Base-by-base conservation (phyloP, 1,284 basidiomycete genomes). In the Wallemia hederae region DNA sequence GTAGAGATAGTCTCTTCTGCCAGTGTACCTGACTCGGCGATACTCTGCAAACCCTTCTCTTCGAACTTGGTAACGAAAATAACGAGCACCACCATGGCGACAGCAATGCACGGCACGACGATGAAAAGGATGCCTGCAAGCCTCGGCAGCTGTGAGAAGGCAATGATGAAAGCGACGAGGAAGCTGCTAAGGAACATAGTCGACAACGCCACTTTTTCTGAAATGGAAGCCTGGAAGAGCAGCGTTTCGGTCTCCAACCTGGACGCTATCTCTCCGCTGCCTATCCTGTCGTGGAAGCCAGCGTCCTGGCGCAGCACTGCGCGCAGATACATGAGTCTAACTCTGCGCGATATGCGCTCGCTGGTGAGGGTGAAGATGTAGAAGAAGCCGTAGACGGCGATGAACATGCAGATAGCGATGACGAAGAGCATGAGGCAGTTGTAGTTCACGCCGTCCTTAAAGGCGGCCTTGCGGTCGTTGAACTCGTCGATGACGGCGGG, bases 1-100 rank as follows among this genome's bases (percentile, higher is more conserved):
- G 84, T 85, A 1, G 85, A 83, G 61, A 98, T 85, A 65, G 88
- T 85, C 70, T 98, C 94, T 71, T 98, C 94, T 0, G 92, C 91
- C 19, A 96, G 71, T 1, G 78, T 81, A 49, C 91, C 90, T 25
- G 82, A 84, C 25, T 83, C 80, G 1, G 88, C 86, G 31, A 92
- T 78, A 61, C 82, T 74, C 62, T 82, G 78, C 60, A 92, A 77
- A 26, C 82, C 78, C 56, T 65, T 61, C 59, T 67, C 66, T 59
- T 69, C 25, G 25, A 5, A 58, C 25, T 58, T 58, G 2, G 56
- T 58, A 17, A 58, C 25, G 17, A 58, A 28, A 58, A 22, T 58
- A 2, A 28, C 25, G 17, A 58, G 14, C 2, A 28, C 27, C 15
- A 26, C 56, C 24, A 26, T 28, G 2, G 56, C 56, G 24, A 58